phyloP scores from a whole-genome alignment of 2,329 filamentous ascomycete genomes.

The Neobulgaria alba region DNA sequence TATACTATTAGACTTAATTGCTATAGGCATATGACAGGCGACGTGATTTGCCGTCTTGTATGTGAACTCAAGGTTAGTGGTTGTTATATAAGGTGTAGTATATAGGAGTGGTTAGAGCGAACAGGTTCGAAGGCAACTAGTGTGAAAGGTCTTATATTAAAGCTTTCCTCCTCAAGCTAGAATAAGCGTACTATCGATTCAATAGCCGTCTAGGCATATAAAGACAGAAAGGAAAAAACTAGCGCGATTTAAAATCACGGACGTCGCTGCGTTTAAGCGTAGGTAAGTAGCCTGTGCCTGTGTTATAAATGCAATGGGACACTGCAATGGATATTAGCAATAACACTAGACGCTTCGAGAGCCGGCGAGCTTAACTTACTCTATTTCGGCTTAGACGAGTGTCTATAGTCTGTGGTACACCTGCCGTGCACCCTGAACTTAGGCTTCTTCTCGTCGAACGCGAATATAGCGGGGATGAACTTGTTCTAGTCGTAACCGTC shows the following conservation, averaged over 20 bases:
- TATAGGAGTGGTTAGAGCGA: no score
- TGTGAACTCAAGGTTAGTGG: no score
- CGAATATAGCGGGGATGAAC: constrained; percentile 1
- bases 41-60: no score
- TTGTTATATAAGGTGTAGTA: no score
- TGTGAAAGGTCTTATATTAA: no score
- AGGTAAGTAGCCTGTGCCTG: constrained; percentile 1
- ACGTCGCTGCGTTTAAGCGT: not conserved
- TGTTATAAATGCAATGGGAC: constrained; percentile 1
- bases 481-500: constrained; percentile 1
- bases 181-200: no score
- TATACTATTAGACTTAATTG: no score
- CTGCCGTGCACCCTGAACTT: constrained; percentile 1
- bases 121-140: no score
- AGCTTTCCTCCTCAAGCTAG: no score
- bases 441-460: not conserved
- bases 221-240: constrained; percentile 3
- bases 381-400: constrained; percentile 3
- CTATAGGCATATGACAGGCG: no score
- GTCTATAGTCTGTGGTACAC: not conserved
- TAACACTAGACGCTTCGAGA: not conserved
- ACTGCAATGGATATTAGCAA: not conserved
- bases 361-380: not conserved
- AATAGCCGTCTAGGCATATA: no score
- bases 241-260: not conserved